phyloP scores from a whole-genome alignment of 192 early-diverging fungal species.

The Funneliformis mosseae region DNA sequence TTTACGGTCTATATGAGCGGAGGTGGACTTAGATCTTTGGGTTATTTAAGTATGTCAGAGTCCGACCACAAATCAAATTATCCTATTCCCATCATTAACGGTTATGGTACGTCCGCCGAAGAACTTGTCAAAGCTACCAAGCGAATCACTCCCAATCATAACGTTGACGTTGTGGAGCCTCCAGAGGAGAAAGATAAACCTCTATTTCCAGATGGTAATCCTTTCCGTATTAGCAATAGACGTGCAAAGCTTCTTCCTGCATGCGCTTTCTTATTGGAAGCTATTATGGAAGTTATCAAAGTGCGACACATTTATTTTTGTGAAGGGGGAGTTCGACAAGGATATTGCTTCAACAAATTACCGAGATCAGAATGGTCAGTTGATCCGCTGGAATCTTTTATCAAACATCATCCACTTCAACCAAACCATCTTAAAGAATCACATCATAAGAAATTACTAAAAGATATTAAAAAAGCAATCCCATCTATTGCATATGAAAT shows the following conservation, averaged over 20 bases:
- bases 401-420: conserved; percentile 1
- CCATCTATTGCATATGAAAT: conserved; percentile 31
- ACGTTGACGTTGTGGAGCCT: conserved; percentile 37
- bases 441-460: not conserved
- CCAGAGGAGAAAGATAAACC: not conserved
- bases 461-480: conserved; percentile 32
- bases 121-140: conserved; percentile 42
- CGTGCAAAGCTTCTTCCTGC: conserved; percentile 61
- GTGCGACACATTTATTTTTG: conserved; percentile 52
- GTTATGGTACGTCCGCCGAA: conserved; percentile 49
- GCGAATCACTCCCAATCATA: conserved; percentile 31
- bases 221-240: conserved; percentile 56
- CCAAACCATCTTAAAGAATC: not conserved
- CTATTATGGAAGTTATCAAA: conserved; percentile 45
- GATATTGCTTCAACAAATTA: conserved; percentile 51
- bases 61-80: conserved; percentile 28
- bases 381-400: conserved; percentile 47
- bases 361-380: conserved; percentile 41
- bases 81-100: conserved; percentile 60
- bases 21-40: conserved; percentile 58
- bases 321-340: conserved; percentile 63
- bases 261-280: conserved; percentile 50
- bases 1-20: conserved; percentile 53
- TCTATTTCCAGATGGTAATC: not conserved
- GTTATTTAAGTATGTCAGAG: conserved; percentile 55